Conservation (phyloP, 2,329 filamentous ascomycete genomes). For the Nothophaeocryptopus gaeumannii region DNA sequence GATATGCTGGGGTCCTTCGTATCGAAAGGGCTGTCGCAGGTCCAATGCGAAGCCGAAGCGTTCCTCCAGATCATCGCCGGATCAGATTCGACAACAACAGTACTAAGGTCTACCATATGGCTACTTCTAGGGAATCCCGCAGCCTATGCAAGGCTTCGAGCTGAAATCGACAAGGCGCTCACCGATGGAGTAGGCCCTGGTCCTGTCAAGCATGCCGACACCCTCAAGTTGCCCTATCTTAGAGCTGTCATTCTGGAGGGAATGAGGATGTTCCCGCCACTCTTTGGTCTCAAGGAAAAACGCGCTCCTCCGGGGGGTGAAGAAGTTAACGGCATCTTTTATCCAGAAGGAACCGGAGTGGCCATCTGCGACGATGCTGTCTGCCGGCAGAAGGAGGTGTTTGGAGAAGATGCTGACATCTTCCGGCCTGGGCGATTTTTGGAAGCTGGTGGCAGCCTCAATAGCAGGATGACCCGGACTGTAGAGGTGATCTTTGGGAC, state of each 20-base stretch:
- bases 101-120: constrained; percentile 51
- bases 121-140: constrained; percentile 47
- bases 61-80: constrained; percentile 50
- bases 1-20: constrained; percentile 55
- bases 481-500: constrained; percentile 47
- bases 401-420: constrained; percentile 41
- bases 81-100: constrained; percentile 55
- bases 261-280: constrained; percentile 32
- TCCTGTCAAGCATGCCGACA: constrained; percentile 25
- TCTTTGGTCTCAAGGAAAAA: constrained; percentile 31
- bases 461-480: constrained; percentile 40
- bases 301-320: constrained; percentile 27
- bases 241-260: constrained; percentile 33
- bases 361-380: constrained; percentile 45
- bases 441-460: constrained; percentile 35
- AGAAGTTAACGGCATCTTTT: constrained; percentile 37
- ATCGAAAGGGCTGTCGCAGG: constrained; percentile 39
- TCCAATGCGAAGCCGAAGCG: constrained; percentile 41
- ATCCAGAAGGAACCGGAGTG: constrained; percentile 49
- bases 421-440: constrained; percentile 54
- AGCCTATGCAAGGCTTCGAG: constrained; percentile 46
- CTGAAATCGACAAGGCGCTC: constrained; percentile 44
- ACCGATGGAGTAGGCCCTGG: background rate
- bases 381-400: constrained; percentile 39
- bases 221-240: constrained; percentile 31